phyloP scores from a whole-genome alignment of 345 rosid species.

The Heritiera littoralis region DNA sequence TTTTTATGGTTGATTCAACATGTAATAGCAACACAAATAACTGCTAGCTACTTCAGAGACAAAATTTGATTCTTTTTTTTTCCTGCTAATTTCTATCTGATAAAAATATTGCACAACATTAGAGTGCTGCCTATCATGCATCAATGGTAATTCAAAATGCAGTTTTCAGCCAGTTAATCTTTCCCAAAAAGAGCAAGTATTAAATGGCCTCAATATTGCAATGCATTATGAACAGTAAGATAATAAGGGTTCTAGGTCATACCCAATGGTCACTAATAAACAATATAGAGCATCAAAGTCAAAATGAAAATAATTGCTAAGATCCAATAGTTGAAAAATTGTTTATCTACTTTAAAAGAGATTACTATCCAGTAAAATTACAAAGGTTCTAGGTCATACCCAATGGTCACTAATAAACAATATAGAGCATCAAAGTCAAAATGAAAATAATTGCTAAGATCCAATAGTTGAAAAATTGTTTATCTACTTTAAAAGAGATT shows the following conservation, averaged over 20 bases:
- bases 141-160: background rate
- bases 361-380: background rate
- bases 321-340: background rate
- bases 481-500: background rate
- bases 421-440: background rate
- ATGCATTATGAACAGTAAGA: background rate
- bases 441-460: background rate
- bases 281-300: background rate
- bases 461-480: background rate
- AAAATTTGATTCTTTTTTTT: background rate
- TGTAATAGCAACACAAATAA: background rate
- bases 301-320: background rate
- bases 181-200: background rate
- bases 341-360: background rate
- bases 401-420: background rate
- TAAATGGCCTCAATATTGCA: background rate
- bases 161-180: background rate
- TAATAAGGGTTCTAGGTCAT: conserved; percentile 1
- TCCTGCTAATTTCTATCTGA: background rate
- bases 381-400: background rate
- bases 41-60: background rate
- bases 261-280: background rate
- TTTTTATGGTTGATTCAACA: background rate
- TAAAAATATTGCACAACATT: background rate
- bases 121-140: background rate